Percentiles rank a stretch among this genome's conserved stretches.
These are phyloP conservation scores for Endothia cerciana DNA, from an alignment of 2,329 filamentous ascomycete genomes.

Conservation along the genomic window DNA sequence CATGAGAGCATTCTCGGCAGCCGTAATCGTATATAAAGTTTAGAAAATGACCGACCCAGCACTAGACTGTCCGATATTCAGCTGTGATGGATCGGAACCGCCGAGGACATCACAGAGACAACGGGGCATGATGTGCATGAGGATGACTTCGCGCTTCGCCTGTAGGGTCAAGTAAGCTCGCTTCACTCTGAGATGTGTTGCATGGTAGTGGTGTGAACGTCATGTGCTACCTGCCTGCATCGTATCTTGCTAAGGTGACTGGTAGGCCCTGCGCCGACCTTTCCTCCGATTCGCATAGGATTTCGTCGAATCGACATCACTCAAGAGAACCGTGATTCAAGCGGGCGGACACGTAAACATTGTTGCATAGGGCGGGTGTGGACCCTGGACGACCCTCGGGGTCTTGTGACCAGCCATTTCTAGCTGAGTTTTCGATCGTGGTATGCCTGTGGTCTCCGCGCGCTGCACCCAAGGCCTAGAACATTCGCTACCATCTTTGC, in stretches of 20 bases:
- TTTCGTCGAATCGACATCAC: background rate
- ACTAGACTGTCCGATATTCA: no score
- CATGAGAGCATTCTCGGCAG: background rate
- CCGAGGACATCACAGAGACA: no score
- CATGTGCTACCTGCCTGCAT: background rate
- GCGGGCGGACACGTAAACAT: background rate
- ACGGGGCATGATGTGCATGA: background rate
- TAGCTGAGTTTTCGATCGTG: background rate
- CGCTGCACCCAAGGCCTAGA: background rate
- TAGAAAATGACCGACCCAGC: background rate
- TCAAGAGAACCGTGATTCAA: background rate
- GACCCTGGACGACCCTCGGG: background rate
- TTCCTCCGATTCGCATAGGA: background rate
- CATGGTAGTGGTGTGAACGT: background rate
- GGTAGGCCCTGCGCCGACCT: background rate
- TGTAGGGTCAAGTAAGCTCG: background rate
- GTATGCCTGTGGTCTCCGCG: background rate
- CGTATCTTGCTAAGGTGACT: background rate
- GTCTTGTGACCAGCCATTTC: background rate
- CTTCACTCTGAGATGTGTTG: background rate
- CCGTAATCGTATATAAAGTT: background rate
- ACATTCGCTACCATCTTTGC: background rate
- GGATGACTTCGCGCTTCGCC: background rate
- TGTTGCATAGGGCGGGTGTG: background rate
- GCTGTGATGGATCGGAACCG: no score